Evolutionary conservation across 2,329 filamentous ascomycete species (phyloP).

Genomic region (Colletotrichum incanum): DNA sequence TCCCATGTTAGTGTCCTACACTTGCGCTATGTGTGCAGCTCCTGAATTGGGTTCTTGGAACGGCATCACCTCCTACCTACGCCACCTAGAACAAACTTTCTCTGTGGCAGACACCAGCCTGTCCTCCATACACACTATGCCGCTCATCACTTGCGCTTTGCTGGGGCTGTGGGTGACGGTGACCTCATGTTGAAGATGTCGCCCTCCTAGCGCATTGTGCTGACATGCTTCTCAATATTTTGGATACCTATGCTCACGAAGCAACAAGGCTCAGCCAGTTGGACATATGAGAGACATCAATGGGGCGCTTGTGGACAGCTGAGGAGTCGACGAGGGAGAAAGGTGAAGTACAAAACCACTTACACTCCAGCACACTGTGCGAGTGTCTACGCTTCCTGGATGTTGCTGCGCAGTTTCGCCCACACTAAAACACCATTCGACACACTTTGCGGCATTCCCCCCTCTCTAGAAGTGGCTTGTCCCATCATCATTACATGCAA

Average conservation of each 20-base stretch:
- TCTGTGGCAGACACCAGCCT: slow-evolving; percentile 4
- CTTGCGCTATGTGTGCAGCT: slow-evolving; percentile 4
- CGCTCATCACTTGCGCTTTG: not conserved
- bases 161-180: slow-evolving; percentile 34
- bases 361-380: slow-evolving; percentile 31
- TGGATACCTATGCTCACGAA: slow-evolving; percentile 10
- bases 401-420: slow-evolving; percentile 32
- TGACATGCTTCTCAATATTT: slow-evolving; percentile 16
- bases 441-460: slow-evolving; percentile 41
- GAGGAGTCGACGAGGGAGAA: slow-evolving; percentile 8
- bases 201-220: slow-evolving; percentile 14
- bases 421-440: slow-evolving; percentile 43
- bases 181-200: slow-evolving; percentile 24
- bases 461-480: slow-evolving; percentile 39
- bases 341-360: slow-evolving; percentile 4
- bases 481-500: slow-evolving; percentile 35
- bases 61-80: slow-evolving; percentile 9
- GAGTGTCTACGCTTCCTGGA: slow-evolving; percentile 23
- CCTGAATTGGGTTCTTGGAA: slow-evolving; percentile 5
- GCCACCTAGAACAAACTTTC: slow-evolving; percentile 15
- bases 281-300: not conserved
- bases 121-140: not conserved
- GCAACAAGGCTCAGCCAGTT: slow-evolving; percentile 9
- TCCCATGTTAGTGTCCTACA: not conserved
- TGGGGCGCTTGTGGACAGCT: slow-evolving; percentile 7